These are phyloP conservation scores for Candida pseudoglaebosa DNA, from an alignment of 805 yeast genomes.

Conservation along the genomic window DNA sequence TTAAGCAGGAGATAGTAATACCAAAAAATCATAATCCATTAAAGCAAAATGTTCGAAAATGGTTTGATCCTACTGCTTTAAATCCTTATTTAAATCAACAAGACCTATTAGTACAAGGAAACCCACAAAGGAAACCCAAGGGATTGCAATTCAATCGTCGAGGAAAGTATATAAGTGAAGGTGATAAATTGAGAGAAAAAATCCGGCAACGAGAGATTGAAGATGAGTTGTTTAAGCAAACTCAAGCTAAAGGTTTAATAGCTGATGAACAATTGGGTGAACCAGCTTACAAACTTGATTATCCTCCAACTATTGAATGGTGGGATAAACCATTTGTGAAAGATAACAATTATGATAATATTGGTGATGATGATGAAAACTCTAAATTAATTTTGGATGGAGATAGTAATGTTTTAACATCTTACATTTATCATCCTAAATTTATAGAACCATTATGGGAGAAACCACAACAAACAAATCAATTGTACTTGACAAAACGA, in stretches of 20 bases:
- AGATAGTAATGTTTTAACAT: constrained; percentile 48
- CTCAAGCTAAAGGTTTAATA: constrained; percentile 37
- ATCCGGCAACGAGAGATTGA: constrained; percentile 27
- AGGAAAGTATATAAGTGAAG: constrained; percentile 62
- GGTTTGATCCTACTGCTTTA: constrained; percentile 31
- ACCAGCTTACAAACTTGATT: constrained; percentile 40
- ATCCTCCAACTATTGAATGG: constrained; percentile 77
- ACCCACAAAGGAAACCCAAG: constrained; percentile 20
- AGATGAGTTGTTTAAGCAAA: constrained; percentile 20
- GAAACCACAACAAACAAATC: constrained; percentile 35
- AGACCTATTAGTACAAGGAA: constrained; percentile 5
- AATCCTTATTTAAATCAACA: constrained; percentile 37
- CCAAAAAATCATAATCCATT: constrained; percentile 27
- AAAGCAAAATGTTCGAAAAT: constrained; percentile 20
- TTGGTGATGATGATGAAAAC: constrained; percentile 17
- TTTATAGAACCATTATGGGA: constrained; percentile 61
- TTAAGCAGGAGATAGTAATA: constrained; percentile 19
- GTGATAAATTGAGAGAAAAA: constrained; percentile 46
- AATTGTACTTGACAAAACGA: constrained; percentile 65
- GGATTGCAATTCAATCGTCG: constrained; percentile 51
- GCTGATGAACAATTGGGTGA: constrained; percentile 58
- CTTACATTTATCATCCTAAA: constrained; percentile 81
- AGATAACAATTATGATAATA: constrained; percentile 31
- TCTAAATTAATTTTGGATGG: constrained; percentile 30
- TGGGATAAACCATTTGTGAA: constrained; percentile 71